phyloP scores from a whole-genome alignment of 208 protist species.

The Blastocrithidia nonstop region DNA sequence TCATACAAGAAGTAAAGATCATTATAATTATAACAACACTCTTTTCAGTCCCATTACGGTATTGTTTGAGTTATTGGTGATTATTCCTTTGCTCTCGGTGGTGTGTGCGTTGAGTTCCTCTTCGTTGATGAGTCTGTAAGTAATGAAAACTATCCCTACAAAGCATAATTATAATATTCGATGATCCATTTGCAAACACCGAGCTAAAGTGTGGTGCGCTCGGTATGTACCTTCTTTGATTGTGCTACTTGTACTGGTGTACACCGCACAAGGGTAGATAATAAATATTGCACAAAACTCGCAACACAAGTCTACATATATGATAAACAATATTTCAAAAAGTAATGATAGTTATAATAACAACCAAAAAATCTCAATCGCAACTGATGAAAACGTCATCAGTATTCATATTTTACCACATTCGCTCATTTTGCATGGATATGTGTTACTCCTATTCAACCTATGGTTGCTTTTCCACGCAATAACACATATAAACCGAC shows the following conservation, averaged over 20 bases:
- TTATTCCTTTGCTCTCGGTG: conserved; percentile 65
- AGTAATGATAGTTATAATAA: no score
- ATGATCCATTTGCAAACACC: conserved; percentile 64
- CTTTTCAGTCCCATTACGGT: conserved; percentile 50
- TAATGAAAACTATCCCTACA: conserved; percentile 73
- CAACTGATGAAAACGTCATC: no score
- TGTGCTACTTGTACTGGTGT: conserved; percentile 42
- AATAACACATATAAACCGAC: conserved; percentile 81
- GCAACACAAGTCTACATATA: no score
- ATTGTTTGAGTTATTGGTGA: conserved; percentile 69
- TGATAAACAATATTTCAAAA: no score
- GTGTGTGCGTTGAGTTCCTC: conserved; percentile 41
- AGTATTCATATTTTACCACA: no score
- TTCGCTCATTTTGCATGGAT: conserved; percentile 40
- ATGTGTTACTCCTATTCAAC: conserved; percentile 72
- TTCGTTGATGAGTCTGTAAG: conserved; percentile 38
- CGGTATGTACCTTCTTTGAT: conserved; percentile 57
- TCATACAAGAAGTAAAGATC: no score
- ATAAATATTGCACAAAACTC: no score
- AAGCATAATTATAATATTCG: conserved; percentile 78
- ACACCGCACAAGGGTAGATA: no score
- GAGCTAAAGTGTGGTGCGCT: conserved; percentile 56
- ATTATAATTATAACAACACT: conserved; percentile 44
- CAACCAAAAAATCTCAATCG: no score
- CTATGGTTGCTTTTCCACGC: conserved; percentile 83